Base-by-base conservation (phyloP, 345 rosid species). In the Populus euphratica region DNA sequence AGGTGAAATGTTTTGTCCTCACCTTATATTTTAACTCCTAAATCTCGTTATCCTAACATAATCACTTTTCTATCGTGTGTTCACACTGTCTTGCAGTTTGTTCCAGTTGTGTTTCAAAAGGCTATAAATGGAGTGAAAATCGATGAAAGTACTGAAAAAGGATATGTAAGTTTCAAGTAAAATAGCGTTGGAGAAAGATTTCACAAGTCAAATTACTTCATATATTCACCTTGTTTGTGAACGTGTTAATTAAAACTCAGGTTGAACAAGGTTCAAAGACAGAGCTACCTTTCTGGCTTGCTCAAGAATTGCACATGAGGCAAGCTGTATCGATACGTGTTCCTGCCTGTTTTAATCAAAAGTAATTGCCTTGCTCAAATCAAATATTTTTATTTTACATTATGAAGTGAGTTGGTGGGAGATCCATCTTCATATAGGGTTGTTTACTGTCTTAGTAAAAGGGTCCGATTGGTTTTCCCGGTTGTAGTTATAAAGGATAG, bases 201-300 rank as follows among this genome's bases (percentile, higher is more conserved):
- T 64, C 39, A n/a, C 72, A 11, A 14, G 13, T 65, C 23, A 39
- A 18, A n/a, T 38, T 29, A 10, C 18, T 33, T 36, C 63, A 68
- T 14, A 50, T 73, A 38, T 27, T 71, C 23, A 64, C 21, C 52
- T 54, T 80, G 31, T 13, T 70, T 73, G 29, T 12, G 2, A 10
- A 10, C 23, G 13, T 56, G 14, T 56, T n/a, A 9, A 56, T 56
- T 56, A 56, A 9, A 56, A 56, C 29, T 77, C 68, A 94, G 98
- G 92, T 85, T 70, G 93, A 91, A 52, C 90, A 87, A 87, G 97
- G 97, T 3, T 85, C 97, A 10, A 93, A 89, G 80, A 81, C 87
- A 0, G 98, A 91, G 89, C 72, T 93, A 39, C 98, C 92, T 20
- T 86, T 92, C 70, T 93, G 99, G 98, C 95, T 95, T 79, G 92